phyloP scores from a whole-genome alignment of 768 basidiomycete genomes.

The Serendipita vermifera region DNA sequence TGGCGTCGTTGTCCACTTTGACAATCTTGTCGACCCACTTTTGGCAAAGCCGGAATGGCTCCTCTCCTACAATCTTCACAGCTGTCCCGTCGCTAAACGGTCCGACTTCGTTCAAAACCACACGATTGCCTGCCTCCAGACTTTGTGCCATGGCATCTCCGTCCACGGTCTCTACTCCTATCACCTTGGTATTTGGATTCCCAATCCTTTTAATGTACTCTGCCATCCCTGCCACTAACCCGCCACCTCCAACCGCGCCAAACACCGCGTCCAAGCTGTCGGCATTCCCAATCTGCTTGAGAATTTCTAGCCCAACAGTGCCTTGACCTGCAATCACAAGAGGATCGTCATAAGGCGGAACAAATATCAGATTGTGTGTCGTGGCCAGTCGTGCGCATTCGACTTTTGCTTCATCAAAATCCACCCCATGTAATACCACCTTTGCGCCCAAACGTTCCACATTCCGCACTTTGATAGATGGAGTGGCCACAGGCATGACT shows the following conservation, averaged over 20 bases:
- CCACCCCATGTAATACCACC: conserved; percentile 78
- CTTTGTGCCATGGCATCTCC: conserved; percentile 89
- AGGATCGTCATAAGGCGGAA: conserved; percentile 96
- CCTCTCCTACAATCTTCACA: conserved; percentile 88
- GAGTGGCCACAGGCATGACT: conserved; percentile 93
- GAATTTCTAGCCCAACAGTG: conserved; percentile 86
- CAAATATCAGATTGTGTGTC: conserved; percentile 67
- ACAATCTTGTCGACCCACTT: conserved; percentile 70
- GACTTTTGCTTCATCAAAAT: conserved; percentile 92
- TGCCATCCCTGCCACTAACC: conserved; percentile 77
- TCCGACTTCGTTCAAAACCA: conserved; percentile 79
- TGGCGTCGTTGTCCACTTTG: conserved; percentile 84
- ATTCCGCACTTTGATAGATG: conserved; percentile 90
- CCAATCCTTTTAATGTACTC: conserved; percentile 92
- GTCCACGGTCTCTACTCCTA: conserved; percentile 90
- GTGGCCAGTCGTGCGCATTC: conserved; percentile 82
- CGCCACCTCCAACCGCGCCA: conserved; percentile 87
- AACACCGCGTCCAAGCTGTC: conserved; percentile 76
- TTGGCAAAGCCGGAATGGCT: conserved; percentile 87
- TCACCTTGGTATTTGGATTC: conserved; percentile 61
- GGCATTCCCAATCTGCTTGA: conserved; percentile 68
- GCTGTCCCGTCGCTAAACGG: conserved; percentile 97
- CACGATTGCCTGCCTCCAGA: conserved; percentile 64
- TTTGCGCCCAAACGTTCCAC: conserved; percentile 92
- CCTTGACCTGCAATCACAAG: conserved; percentile 96